phyloP scores from a whole-genome alignment of 2,329 filamentous ascomycete species.

The Sclerotinia sclerotiorum region DNA sequence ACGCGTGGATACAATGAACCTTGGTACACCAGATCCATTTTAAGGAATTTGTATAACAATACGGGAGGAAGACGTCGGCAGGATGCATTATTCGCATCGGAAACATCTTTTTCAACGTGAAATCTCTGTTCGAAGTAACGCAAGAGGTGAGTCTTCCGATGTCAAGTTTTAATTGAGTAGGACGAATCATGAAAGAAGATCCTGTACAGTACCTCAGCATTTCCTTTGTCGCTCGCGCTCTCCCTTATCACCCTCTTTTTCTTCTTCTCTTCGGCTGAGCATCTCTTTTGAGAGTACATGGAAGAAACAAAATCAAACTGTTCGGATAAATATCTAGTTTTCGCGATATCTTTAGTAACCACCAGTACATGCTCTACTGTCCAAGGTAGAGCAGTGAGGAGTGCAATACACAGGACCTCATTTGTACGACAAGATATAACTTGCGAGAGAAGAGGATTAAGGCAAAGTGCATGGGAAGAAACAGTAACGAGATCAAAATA shows the following conservation, averaged over 20 bases:
- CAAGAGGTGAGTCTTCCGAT: constrained; percentile 21
- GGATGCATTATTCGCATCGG: constrained; percentile 29
- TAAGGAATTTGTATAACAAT: constrained; percentile 28
- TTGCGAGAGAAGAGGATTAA: constrained; percentile 1
- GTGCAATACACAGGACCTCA: background rate
- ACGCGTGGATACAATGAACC: constrained; percentile 35
- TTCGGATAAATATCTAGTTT: constrained; percentile 5
- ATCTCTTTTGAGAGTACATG: background rate
- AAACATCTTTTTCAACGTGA: constrained; percentile 25
- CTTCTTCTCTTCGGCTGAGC: background rate
- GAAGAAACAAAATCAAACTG: background rate
- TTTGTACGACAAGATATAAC: background rate
- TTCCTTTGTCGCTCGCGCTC: constrained; percentile 15
- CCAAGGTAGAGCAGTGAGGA: background rate
- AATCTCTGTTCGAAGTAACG: constrained; percentile 18
- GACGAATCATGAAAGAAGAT: constrained; percentile 13
- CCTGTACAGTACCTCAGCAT: constrained; percentile 3
- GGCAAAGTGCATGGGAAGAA: constrained; percentile 9
- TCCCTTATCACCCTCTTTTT: background rate
- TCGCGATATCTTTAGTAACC: constrained; percentile 5
- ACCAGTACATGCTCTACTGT: background rate
- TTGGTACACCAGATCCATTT: constrained; percentile 26
- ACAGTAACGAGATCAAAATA: constrained; percentile 6
- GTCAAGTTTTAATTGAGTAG: constrained; percentile 18
- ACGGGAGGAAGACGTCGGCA: constrained; percentile 31